Conservation (phyloP, 768 basidiomycete genomes). For the Cytidiella melzeri region DNA sequence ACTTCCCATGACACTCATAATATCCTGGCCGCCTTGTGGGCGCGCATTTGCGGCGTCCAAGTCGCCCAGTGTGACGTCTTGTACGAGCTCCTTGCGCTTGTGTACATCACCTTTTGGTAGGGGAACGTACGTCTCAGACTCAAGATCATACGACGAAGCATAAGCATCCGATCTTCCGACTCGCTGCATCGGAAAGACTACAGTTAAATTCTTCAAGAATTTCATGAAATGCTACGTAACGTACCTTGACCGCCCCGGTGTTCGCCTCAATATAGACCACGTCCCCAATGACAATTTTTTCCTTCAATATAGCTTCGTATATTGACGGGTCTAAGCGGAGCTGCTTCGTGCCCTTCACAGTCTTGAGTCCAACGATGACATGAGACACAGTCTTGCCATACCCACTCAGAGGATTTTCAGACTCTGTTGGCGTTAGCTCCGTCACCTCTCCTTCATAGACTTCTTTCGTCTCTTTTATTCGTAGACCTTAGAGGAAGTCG, state of each 20-base stretch:
- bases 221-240: conserved; percentile 7
- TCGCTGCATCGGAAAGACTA: conserved; percentile 43
- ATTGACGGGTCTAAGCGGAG: conserved; percentile 90
- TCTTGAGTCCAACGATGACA: conserved; percentile 93
- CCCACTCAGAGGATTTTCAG: conserved; percentile 94
- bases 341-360: conserved; percentile 82
- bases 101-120: conserved; percentile 95
- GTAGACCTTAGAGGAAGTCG: conserved; percentile 52
- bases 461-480: conserved; percentile 99
- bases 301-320: conserved; percentile 96
- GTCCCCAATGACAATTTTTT: conserved; percentile 94
- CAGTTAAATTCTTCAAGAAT: not conserved
- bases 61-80: conserved; percentile 92
- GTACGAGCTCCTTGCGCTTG: conserved; percentile 92
- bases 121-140: conserved; percentile 97
- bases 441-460: conserved; percentile 99
- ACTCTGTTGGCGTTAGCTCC: conserved; percentile 91
- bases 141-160: conserved; percentile 94
- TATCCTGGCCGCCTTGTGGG: conserved; percentile 95
- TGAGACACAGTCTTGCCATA: conserved; percentile 99
- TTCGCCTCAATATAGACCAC: conserved; percentile 94
- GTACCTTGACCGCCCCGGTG: conserved; percentile 90
- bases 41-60: conserved; percentile 95
- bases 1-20: conserved; percentile 95
- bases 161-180: conserved; percentile 97